phyloP scores from a whole-genome alignment of 2,329 filamentous ascomycete genomes.

The Chaetothyriales sp. region DNA sequence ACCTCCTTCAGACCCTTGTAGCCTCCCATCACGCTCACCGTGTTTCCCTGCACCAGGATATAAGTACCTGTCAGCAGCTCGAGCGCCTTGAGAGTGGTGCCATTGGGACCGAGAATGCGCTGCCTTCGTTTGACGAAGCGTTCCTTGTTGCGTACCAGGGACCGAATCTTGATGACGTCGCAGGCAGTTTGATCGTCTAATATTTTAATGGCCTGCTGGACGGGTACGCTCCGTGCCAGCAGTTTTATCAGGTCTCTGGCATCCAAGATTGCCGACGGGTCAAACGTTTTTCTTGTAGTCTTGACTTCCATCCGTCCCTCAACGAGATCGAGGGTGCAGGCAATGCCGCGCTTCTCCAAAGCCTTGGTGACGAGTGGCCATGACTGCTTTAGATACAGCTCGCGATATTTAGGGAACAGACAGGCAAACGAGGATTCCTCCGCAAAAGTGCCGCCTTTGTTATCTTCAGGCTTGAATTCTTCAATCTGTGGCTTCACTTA shows the following conservation, averaged over 20 bases:
- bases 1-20: slow-evolving; percentile 92
- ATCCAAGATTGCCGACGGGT: slow-evolving; percentile 84
- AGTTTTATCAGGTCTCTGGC: slow-evolving; percentile 89
- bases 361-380: slow-evolving; percentile 84
- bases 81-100: slow-evolving; percentile 82
- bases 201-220: slow-evolving; percentile 84
- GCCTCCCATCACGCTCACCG: slow-evolving; percentile 77
- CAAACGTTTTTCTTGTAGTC: slow-evolving; percentile 80
- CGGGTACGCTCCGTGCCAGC: slow-evolving; percentile 77
- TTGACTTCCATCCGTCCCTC: slow-evolving; percentile 95
- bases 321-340: slow-evolving; percentile 82
- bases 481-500: slow-evolving; percentile 43
- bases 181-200: slow-evolving; percentile 81
- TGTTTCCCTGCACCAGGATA: slow-evolving; percentile 92
- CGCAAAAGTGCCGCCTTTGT: slow-evolving; percentile 66
- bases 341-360: slow-evolving; percentile 75
- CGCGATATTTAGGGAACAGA: slow-evolving; percentile 90
- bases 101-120: slow-evolving; percentile 78
- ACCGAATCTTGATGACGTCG: slow-evolving; percentile 92
- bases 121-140: slow-evolving; percentile 90
- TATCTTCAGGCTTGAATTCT: slow-evolving; percentile 71
- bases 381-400: slow-evolving; percentile 79
- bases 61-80: slow-evolving; percentile 85
- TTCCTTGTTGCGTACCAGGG: slow-evolving; percentile 81
- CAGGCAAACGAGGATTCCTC: slow-evolving; percentile 80